Base-by-base conservation (phyloP, 1,139 yeast genomes). In the Taiozyma sp. region DNA sequence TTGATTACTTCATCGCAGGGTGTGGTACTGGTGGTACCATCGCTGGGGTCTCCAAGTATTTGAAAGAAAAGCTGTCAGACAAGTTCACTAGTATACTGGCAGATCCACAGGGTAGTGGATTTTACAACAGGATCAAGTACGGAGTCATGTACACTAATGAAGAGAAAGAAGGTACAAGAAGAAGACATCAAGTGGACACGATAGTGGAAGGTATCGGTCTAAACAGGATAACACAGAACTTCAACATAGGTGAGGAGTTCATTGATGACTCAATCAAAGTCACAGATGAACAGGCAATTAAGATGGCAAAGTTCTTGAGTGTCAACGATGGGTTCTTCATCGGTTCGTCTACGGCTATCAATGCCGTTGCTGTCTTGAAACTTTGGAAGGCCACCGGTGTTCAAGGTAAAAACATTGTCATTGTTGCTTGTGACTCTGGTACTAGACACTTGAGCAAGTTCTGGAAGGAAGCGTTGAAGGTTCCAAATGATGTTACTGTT, bases 101-200 rank as follows among this genome's bases (percentile, higher is more conserved):
- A 0, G 99, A 93, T 67, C 99, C 98, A 1, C 98, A 90, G 63
- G 99, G 99, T 0, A 84, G 95, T 13, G 99, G 99, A 0, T 78
- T 93, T 58, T 87, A 78, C 63, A 91, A 93, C 70, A 74, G 96
- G 55, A 80, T 93, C 51, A 89, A 89, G 62, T 83, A 72, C 63
- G 97, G 97, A 1, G 98, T 93, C 8, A 90, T 93, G 97, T 93
- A 89, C 66, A 96, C 92, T 61, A 58, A 75, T 2, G 92, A 83
- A 19, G 99, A 93, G 67, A 83, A 78, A 59, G 99, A 93, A 70
- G 99, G 99, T 1, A 89, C 95, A 0, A 76, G 98, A 60, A 78
- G 98, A 64, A 76, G 99, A 59, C 98, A 93, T 65, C 99, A 93
- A 68, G 98, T 93, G 2, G 99, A 93, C 67, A 93, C 98, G 0